Evolutionary conservation across 2,329 filamentous ascomycete genomes (phyloP).

Genomic region (Ophiocordyceps camponoti-floridani): DNA sequence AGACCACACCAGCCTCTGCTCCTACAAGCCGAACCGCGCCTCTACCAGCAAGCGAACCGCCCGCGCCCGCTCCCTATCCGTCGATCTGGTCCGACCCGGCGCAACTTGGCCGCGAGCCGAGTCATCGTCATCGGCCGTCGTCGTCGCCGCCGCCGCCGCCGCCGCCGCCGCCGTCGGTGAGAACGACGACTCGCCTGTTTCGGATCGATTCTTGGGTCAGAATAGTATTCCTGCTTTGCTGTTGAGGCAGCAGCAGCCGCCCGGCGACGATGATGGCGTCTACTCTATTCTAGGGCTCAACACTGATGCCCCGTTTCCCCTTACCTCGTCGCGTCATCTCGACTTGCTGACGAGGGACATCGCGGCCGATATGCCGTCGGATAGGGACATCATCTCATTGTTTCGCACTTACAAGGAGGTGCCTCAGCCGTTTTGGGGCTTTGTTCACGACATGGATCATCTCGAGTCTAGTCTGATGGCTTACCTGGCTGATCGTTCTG

Average conservation of each 20-base stretch:
- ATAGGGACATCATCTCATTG: constrained; percentile 44
- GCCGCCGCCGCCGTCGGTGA: neutral
- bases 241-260: constrained; percentile 43
- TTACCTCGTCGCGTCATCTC: constrained; percentile 47
- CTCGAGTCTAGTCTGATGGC: constrained; percentile 46
- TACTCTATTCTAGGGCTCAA: constrained; percentile 49
- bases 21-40: constrained; percentile 43
- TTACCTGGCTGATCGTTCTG: constrained; percentile 41
- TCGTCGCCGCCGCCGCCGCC: no score
- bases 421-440: constrained; percentile 49
- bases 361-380: constrained; percentile 41
- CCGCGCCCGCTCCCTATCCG: neutral
- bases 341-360: constrained; percentile 43
- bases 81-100: constrained; percentile 8
- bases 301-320: constrained; percentile 46
- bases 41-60: constrained; percentile 14
- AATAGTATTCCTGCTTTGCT: constrained; percentile 47
- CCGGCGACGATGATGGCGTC: constrained; percentile 32
- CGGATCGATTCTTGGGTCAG: constrained; percentile 44
- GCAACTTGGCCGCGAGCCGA: constrained; percentile 18
- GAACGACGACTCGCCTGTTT: constrained; percentile 32
- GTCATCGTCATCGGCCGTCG: no score
- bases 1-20: constrained; percentile 46
- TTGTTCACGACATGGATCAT: constrained; percentile 47
- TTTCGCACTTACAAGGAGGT: constrained; percentile 51